Conservation (phyloP, 2,329 filamentous ascomycete species). For the Cucurbitaria berberidis region DNA sequence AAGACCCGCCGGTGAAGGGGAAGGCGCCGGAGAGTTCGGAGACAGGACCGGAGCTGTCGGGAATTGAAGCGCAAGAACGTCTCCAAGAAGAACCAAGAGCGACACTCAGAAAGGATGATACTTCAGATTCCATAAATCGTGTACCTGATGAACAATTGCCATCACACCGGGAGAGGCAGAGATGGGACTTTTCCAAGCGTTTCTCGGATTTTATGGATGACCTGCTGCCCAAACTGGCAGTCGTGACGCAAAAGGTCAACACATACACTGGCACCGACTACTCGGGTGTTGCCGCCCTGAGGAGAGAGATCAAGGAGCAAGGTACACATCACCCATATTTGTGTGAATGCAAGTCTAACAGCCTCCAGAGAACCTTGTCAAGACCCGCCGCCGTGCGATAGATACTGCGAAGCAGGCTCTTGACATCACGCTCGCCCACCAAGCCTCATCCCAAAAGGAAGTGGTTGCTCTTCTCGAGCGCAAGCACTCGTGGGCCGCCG, state of each 20-base stretch:
- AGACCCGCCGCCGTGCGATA: constrained; percentile 67
- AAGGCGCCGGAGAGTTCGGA: constrained; percentile 2
- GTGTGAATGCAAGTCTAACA: constrained; percentile 8
- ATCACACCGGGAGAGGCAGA: constrained; percentile 59
- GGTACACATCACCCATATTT: constrained; percentile 48
- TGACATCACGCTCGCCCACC: constrained; percentile 80
- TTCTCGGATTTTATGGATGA: constrained; percentile 84
- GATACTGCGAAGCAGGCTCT: constrained; percentile 76
- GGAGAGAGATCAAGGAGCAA: constrained; percentile 74
- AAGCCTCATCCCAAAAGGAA: constrained; percentile 90
- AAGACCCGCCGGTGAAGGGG: constrained; percentile 12
- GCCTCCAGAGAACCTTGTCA: constrained; percentile 61
- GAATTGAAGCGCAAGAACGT: constrained; percentile 8
- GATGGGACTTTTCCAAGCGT: constrained; percentile 64
- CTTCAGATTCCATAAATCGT: constrained; percentile 35
- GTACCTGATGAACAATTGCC: constrained; percentile 55
- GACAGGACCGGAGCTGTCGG: background rate
- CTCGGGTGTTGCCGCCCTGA: constrained; percentile 85
- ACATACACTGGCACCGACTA: constrained; percentile 88
- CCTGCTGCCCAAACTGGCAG: constrained; percentile 81
- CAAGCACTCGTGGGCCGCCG: constrained; percentile 88
- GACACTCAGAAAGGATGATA: constrained; percentile 13
- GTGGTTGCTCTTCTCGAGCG: constrained; percentile 92
- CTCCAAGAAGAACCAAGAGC: constrained; percentile 8
- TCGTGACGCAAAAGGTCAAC: constrained; percentile 87